Percentiles rank a stretch among this genome's conserved stretches.
These are phyloP conservation scores for Piper longum DNA, from an alignment of 164 flowering plant genomes.

Conservation along the genomic window DNA sequence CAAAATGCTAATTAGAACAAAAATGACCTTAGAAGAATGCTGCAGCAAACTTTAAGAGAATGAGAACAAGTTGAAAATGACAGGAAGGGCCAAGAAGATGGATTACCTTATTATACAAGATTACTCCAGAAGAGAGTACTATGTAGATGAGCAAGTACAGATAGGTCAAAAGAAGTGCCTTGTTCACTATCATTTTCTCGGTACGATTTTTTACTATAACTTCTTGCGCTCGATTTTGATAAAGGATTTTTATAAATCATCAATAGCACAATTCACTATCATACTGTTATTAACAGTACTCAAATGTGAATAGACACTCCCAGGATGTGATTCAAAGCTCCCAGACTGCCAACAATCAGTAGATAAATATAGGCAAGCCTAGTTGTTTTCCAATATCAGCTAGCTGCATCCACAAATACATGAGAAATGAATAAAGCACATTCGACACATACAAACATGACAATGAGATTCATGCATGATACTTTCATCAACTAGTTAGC, in stretches of 20 bases:
- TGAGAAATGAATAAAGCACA: background rate
- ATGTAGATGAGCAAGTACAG: conserved; percentile 69
- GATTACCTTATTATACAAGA: conserved; percentile 68
- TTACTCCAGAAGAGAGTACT: conserved; percentile 78
- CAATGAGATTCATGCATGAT: no score
- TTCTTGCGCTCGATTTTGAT: background rate
- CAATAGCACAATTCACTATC: no score
- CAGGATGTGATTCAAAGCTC: background rate
- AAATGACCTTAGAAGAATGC: background rate
- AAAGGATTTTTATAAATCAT: no score
- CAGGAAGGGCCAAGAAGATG: background rate
- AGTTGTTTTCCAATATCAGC: background rate
- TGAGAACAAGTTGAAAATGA: background rate
- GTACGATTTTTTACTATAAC: no score
- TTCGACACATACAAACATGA: background rate
- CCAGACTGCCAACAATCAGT: background rate
- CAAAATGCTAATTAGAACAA: background rate
- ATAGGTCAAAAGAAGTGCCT: conserved; percentile 56
- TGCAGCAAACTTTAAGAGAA: background rate
- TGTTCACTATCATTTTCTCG: conserved; percentile 39
- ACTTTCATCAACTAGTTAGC: no score
- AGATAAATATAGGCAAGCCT: background rate
- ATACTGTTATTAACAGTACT: no score
- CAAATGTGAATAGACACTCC: no score
- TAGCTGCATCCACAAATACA: background rate